Evolutionary conservation across 306 rosid species (phyloP).

Genomic region (Luffa acutangula): DNA sequence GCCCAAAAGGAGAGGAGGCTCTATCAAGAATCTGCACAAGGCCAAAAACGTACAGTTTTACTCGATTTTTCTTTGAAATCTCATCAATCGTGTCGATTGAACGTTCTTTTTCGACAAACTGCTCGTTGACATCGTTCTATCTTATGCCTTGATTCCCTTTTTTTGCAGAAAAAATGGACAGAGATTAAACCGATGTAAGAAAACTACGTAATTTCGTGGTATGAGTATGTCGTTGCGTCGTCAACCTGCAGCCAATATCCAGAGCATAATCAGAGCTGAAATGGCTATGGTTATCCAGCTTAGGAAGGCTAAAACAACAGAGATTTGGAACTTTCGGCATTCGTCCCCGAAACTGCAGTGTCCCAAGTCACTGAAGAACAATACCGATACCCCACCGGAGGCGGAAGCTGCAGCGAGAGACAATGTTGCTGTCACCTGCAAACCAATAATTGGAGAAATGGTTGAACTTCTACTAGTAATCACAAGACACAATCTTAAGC

Average conservation of each 20-base stretch:
- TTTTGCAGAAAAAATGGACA: background rate
- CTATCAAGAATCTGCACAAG: slow-evolving; percentile 3
- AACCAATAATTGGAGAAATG: background rate
- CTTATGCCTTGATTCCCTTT: background rate
- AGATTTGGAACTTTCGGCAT: slow-evolving; percentile 62
- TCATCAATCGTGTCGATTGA: background rate
- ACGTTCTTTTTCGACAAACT: background rate
- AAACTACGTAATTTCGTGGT: background rate
- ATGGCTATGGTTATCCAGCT: slow-evolving; percentile 70
- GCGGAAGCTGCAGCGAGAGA: slow-evolving; percentile 88
- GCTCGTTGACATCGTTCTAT: background rate
- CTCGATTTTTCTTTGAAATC: background rate
- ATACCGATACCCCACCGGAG: slow-evolving; percentile 60
- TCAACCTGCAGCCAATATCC: slow-evolving; percentile 82
- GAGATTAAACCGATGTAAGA: background rate
- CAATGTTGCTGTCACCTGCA: slow-evolving; percentile 68
- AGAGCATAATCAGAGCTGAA: slow-evolving; percentile 77
- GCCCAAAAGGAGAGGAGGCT: background rate
- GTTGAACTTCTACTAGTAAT: background rate
- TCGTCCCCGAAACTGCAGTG: slow-evolving; percentile 47
- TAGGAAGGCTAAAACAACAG: slow-evolving; percentile 64
- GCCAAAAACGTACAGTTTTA: background rate
- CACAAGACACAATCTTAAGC: background rate
- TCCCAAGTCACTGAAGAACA: slow-evolving; percentile 64
- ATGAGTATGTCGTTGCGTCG: background rate